phyloP scores from a whole-genome alignment of 75 land plant species.

The Chamaecyparis obtusa region DNA sequence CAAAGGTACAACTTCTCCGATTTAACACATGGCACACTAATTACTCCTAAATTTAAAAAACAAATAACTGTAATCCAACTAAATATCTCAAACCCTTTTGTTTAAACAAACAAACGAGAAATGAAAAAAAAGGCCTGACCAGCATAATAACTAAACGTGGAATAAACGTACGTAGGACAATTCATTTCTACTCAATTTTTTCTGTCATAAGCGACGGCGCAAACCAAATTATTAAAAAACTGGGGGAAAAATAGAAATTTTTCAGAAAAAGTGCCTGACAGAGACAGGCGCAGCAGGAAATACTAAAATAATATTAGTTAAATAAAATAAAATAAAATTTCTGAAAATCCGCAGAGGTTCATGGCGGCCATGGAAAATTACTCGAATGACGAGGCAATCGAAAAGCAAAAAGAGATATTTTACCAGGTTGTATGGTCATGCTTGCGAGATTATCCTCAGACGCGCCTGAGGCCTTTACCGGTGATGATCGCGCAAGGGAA shows the following conservation, averaged over 20 bases:
- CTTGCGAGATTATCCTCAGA: background rate
- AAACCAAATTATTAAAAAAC: too few species aligned
- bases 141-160: too few species aligned
- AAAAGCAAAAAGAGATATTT: slow-evolving; percentile 1
- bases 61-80: background rate
- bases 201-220: background rate
- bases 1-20: too few species aligned
- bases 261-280: background rate
- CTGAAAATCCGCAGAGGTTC: background rate
- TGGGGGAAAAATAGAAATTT: too few species aligned
- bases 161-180: too few species aligned
- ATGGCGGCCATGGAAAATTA: background rate
- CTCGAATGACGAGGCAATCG: background rate
- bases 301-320: background rate
- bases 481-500: background rate
- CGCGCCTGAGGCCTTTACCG: slow-evolving; percentile 4
- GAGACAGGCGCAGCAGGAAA: background rate
- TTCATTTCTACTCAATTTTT: background rate
- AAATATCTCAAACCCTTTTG: too few species aligned
- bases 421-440: background rate
- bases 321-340: background rate
- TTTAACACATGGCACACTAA: background rate
- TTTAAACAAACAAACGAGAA: too few species aligned
- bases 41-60: background rate
- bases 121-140: too few species aligned